Evolutionary conservation across 129 eudicot genomes (phyloP).

Genomic region (Centella asiatica): DNA sequence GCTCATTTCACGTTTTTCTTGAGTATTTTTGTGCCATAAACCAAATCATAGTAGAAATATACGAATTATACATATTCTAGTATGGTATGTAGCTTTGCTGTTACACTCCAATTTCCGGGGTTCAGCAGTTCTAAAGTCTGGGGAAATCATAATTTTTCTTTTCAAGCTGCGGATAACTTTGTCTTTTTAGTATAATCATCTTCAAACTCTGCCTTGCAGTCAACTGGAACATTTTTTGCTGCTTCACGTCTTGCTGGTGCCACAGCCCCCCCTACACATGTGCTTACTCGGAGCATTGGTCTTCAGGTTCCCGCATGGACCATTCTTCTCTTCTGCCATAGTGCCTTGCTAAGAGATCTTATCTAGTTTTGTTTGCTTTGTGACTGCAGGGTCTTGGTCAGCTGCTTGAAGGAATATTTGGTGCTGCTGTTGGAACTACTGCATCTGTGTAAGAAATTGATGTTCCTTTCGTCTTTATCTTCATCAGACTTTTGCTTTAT

Average conservation of each 20-base stretch:
- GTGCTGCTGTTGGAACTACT: conserved; percentile 75
- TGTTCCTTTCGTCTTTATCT: not conserved
- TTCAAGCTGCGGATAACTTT: no score
- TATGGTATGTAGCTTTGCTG: no score
- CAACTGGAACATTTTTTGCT: conserved; percentile 83
- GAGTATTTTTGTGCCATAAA: no score
- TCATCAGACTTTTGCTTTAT: not conserved
- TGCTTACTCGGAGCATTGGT: conserved; percentile 86
- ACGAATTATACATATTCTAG: no score
- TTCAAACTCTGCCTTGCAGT: conserved; percentile 37
- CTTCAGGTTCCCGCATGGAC: conserved; percentile 48
- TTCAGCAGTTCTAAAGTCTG: no score
- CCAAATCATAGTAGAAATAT: no score
- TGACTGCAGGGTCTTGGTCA: conserved; percentile 71
- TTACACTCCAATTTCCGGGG: no score
- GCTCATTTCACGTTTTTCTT: no score
- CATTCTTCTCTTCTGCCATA: not conserved
- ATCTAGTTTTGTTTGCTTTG: not conserved
- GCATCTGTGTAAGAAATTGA: conserved; percentile 70
- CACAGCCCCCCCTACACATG: conserved; percentile 87
- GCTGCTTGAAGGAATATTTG: conserved; percentile 77
- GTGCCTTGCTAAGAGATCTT: not conserved
- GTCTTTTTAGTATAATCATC: not conserved
- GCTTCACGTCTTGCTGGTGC: conserved; percentile 93
- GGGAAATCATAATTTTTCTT: no score